Conservation (phyloP, 345 rosid genomes). For the Mercurialis annua region DNA sequence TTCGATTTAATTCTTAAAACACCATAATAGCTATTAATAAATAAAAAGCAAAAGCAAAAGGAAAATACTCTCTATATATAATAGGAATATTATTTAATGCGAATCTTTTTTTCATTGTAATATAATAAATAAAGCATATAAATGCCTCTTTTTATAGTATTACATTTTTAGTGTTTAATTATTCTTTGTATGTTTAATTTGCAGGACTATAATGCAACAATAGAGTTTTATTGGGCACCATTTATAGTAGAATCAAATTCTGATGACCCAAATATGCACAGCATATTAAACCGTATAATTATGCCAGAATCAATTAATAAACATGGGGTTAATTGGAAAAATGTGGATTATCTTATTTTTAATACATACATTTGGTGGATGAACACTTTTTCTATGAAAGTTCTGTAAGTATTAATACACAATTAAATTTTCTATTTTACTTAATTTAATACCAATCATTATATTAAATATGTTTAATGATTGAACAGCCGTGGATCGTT, state of each 20-base stretch:
- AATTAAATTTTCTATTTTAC: not conserved
- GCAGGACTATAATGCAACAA: constrained; percentile 78
- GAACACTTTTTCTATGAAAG: constrained; percentile 57
- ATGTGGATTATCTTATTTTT: constrained; percentile 66
- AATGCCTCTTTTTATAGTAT: too few relatives aligned
- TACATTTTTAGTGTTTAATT: too few relatives aligned
- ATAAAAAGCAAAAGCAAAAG: too few relatives aligned
- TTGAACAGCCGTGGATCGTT: constrained; percentile 75
- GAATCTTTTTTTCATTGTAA: too few relatives aligned
- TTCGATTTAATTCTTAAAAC: too few relatives aligned
- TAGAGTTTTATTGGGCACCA: constrained; percentile 93
- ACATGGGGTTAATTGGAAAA: constrained; percentile 80
- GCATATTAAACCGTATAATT: constrained; percentile 62
- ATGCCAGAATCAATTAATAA: constrained; percentile 73
- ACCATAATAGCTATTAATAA: too few relatives aligned
- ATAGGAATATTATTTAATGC: too few relatives aligned
- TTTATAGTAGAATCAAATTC: constrained; percentile 91
- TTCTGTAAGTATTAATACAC: constrained; percentile 47
- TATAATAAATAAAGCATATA: too few relatives aligned
- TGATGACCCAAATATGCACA: constrained; percentile 73
- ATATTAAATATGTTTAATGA: too few relatives aligned
- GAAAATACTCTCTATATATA: too few relatives aligned
- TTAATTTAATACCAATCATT: too few relatives aligned
- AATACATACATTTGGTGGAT: constrained; percentile 97
- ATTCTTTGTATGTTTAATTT: not conserved